Percentiles rank a stretch among this genome's conserved stretches.
Evolutionary conservation across 1,284 basidiomycete species (phyloP).

Genomic region (Cystobasidiaceae sp.): DNA sequence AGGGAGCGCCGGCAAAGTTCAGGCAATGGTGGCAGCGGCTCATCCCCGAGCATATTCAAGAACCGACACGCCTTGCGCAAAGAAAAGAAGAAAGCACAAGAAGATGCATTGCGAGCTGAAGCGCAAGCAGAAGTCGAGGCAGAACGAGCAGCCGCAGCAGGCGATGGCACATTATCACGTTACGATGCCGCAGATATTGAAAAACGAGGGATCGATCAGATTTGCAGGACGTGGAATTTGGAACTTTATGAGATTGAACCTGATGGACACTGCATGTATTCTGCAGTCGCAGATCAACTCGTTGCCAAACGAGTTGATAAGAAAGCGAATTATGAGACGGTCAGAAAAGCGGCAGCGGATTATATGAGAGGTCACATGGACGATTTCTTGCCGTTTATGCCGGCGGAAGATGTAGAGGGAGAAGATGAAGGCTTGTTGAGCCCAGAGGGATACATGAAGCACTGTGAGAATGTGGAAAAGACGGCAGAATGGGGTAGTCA

Average conservation of each 20-base stretch:
- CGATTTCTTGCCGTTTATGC: constrained; percentile 91
- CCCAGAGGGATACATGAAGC: constrained; percentile 61
- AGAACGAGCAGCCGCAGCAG: constrained; percentile 30
- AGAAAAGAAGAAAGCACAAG: constrained; percentile 32
- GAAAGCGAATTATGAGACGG: constrained; percentile 38
- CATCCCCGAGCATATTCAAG: neutral
- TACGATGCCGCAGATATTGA: constrained; percentile 37
- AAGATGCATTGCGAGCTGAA: constrained; percentile 31
- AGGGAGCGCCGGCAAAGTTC: neutral
- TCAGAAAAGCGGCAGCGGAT: constrained; percentile 67
- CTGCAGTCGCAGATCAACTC: constrained; percentile 40
- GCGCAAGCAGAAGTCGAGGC: constrained; percentile 32
- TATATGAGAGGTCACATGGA: constrained; percentile 80
- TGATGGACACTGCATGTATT: constrained; percentile 42
- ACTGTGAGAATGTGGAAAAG: constrained; percentile 72
- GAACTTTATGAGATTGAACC: constrained; percentile 39
- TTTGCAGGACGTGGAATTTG: constrained; percentile 33
- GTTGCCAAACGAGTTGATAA: neutral
- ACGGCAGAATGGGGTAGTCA: constrained; percentile 95
- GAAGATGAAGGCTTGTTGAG: constrained; percentile 56
- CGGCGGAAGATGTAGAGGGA: constrained; percentile 70
- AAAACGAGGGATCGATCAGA: constrained; percentile 31
- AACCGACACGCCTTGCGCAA: constrained; percentile 27
- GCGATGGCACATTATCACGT: constrained; percentile 33
- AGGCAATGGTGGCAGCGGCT: neutral